phyloP scores from a whole-genome alignment of 2,329 filamentous ascomycete genomes.

The Mycosphaerella sp. region DNA sequence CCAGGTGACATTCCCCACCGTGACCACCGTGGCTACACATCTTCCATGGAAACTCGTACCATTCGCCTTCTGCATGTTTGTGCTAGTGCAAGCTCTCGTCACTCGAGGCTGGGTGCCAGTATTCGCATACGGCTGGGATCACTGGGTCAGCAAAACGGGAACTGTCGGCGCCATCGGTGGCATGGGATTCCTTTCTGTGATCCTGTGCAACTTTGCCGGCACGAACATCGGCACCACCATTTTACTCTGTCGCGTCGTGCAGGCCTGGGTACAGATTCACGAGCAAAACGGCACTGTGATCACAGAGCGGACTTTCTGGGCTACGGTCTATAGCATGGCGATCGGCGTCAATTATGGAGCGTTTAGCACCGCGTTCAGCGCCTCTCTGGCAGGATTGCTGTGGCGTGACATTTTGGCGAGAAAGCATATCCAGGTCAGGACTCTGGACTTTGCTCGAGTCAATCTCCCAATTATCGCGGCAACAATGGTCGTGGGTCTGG shows the following conservation, averaged over 20 bases:
- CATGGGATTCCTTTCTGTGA: conserved; percentile 66
- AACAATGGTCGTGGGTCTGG: conserved; percentile 58
- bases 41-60: conserved; percentile 63
- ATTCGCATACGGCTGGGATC: conserved; percentile 67
- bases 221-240: conserved; percentile 74
- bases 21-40: conserved; percentile 58
- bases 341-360: conserved; percentile 69
- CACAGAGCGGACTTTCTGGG: conserved; percentile 63
- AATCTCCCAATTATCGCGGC: conserved; percentile 67
- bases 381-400: conserved; percentile 63
- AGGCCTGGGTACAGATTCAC: conserved; percentile 61
- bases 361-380: conserved; percentile 66
- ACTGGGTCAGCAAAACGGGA: conserved; percentile 65
- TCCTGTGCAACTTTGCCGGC: conserved; percentile 59
- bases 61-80: conserved; percentile 68
- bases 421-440: conserved; percentile 61
- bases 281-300: conserved; percentile 44
- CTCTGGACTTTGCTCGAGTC: conserved; percentile 60
- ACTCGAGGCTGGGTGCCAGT: conserved; percentile 70
- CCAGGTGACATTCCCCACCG: conserved; percentile 65
- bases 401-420: conserved; percentile 65
- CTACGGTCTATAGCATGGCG: conserved; percentile 67
- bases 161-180: conserved; percentile 63
- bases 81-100: conserved; percentile 65
- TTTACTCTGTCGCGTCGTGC: conserved; percentile 63